Percentiles rank a stretch among this genome's conserved stretches.
phyloP scores from a whole-genome alignment of 2,329 filamentous ascomycete genomes.

The Alternaria rosae region DNA sequence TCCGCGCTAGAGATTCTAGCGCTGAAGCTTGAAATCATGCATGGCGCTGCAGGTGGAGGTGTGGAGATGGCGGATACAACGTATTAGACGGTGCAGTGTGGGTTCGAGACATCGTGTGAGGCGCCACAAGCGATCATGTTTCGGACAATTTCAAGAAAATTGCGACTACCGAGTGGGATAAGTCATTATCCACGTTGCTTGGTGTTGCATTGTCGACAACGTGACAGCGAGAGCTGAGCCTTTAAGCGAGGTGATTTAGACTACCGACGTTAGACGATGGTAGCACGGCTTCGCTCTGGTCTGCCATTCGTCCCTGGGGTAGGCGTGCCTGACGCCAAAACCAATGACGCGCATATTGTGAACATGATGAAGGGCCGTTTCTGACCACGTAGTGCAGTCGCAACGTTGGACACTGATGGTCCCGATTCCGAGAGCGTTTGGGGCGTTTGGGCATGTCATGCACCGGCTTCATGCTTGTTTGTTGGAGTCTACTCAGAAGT shows the following conservation, averaged over 20 bases:
- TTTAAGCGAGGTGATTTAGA: neutral
- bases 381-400: neutral
- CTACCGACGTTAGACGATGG: neutral
- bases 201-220: neutral
- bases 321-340: constrained; percentile 6
- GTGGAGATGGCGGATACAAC: constrained; percentile 5
- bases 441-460: neutral
- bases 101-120: neutral
- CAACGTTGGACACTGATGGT: neutral
- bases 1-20: constrained; percentile 4
- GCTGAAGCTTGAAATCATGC: constrained; percentile 14
- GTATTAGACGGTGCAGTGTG: neutral
- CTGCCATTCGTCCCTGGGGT: constrained; percentile 1
- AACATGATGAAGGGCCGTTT: constrained; percentile 1
- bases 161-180: neutral
- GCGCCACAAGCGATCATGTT: constrained; percentile 5
- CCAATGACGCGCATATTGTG: constrained; percentile 1
- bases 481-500: neutral
- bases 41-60: constrained; percentile 2
- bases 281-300: neutral
- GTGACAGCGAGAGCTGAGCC: neutral
- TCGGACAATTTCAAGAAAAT: neutral
- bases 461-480: neutral
- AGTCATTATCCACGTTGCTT: neutral
- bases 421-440: neutral